These are phyloP conservation scores for Fusarium sp. DNA, from an alignment of 2,329 filamentous ascomycete genomes.

Conservation along the genomic window DNA sequence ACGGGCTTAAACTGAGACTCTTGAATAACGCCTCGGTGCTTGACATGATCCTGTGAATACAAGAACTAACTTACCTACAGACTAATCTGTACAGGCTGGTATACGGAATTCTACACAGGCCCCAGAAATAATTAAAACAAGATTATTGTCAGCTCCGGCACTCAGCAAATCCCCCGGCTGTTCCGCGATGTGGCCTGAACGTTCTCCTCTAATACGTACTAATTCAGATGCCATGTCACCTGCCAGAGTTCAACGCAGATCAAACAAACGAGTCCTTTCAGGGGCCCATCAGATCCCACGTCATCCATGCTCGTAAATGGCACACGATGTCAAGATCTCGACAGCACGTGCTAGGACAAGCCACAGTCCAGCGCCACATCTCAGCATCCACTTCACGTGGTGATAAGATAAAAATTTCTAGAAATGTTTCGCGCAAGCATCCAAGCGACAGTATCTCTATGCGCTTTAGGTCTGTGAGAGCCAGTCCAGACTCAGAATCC, in stretches of 20 bases:
- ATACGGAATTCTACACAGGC: constrained; percentile 1
- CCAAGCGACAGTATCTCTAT: constrained; percentile 32
- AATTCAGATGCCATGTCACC: constrained; percentile 18
- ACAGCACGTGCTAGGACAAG: constrained; percentile 23
- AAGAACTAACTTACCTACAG: no score
- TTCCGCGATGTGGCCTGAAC: constrained; percentile 31
- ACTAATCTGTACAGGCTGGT: no score
- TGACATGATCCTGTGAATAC: constrained; percentile 1
- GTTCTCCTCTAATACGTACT: constrained; percentile 26
- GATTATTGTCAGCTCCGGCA: constrained; percentile 22
- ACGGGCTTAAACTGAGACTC: constrained; percentile 20
- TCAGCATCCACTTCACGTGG: constrained; percentile 40
- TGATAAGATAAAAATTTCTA: constrained; percentile 50
- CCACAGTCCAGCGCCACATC: constrained; percentile 31
- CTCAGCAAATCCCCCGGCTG: constrained; percentile 15
- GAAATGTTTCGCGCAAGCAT: constrained; percentile 46
- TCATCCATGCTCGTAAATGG: constrained; percentile 8
- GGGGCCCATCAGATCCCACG: constrained; percentile 21
- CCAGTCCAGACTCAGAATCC: constrained; percentile 6
- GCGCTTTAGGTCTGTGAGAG: constrained; percentile 20
- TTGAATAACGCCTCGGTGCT: constrained; percentile 28
- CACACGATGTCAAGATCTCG: not conserved
- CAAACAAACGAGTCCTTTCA: constrained; percentile 8
- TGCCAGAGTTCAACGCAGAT: constrained; percentile 5
- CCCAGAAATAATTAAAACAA: constrained; percentile 20